Evolutionary conservation across 345 rosid genomes (phyloP).

Genomic region (Euphorbia peplus): DNA sequence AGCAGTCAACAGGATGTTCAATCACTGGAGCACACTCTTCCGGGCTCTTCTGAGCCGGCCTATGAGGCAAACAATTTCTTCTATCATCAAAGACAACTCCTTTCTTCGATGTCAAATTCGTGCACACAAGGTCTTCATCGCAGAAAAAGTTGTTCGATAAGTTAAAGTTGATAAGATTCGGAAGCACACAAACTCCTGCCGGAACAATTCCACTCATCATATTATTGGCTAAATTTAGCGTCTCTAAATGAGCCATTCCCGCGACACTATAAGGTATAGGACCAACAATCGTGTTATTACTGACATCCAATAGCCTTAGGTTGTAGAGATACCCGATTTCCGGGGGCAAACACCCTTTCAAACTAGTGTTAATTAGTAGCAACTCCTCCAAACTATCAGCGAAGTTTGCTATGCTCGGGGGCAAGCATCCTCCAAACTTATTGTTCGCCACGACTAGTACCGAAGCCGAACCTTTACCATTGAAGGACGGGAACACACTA

Average conservation of each 20-base stretch:
- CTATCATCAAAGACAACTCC: constrained; percentile 63
- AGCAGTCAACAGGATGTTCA: constrained; percentile 76
- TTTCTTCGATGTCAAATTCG: constrained; percentile 49
- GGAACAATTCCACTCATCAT: constrained; percentile 64
- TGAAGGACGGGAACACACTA: constrained; percentile 39
- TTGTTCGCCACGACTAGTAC: constrained; percentile 87
- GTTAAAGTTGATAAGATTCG: constrained; percentile 60
- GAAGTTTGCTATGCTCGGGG: constrained; percentile 59
- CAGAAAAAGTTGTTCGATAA: constrained; percentile 72
- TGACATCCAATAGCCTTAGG: constrained; percentile 68
- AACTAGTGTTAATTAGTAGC: constrained; percentile 59
- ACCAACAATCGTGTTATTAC: constrained; percentile 68
- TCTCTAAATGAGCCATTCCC: constrained; percentile 73
- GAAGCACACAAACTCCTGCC: constrained; percentile 63
- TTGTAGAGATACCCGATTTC: constrained; percentile 82
- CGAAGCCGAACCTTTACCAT: constrained; percentile 44
- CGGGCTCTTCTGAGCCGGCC: constrained; percentile 63
- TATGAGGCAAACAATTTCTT: constrained; percentile 69
- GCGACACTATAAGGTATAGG: constrained; percentile 82
- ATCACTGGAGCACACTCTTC: constrained; percentile 50
- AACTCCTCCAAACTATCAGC: constrained; percentile 76
- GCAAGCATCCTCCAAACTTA: constrained; percentile 70
- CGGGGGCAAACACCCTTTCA: constrained; percentile 81
- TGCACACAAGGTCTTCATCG: constrained; percentile 77
- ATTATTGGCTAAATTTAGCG: constrained; percentile 63